Evolutionary conservation across 2,329 filamentous ascomycete genomes (phyloP).

Genomic region (Penicillium brevicompactum): DNA sequence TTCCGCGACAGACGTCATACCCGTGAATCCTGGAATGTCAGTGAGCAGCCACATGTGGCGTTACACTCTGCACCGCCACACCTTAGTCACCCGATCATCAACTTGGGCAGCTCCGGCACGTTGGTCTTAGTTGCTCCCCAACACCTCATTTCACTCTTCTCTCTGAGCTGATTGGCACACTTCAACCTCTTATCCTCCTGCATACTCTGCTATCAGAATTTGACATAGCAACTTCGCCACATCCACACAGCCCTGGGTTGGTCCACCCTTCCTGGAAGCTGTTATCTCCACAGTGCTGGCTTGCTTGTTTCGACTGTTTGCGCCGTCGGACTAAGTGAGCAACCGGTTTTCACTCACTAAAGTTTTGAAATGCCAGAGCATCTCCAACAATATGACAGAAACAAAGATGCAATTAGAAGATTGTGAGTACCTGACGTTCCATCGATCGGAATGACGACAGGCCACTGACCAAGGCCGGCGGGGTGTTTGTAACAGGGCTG

Average conservation of each 20-base stretch:
- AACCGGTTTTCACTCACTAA: constrained; percentile 21
- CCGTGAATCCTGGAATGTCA: constrained; percentile 18
- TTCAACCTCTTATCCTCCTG: not conserved
- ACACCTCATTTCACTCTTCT: constrained; percentile 5
- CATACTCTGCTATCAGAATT: constrained; percentile 3
- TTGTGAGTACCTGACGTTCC: constrained; percentile 59
- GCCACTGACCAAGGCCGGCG: constrained; percentile 25
- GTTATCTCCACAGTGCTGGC: constrained; percentile 17
- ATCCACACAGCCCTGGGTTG: constrained; percentile 10
- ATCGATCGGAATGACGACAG: constrained; percentile 2
- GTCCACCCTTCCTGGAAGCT: constrained; percentile 30
- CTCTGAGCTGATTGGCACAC: not conserved
- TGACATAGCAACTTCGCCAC: constrained; percentile 1
- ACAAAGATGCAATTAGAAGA: constrained; percentile 86
- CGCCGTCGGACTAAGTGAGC: constrained; percentile 25
- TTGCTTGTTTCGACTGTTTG: constrained; percentile 21
- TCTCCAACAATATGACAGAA: constrained; percentile 68
- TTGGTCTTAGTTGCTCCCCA: constrained; percentile 9
- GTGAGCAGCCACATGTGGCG: constrained; percentile 22
- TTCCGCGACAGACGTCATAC: constrained; percentile 25
- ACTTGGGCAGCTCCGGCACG: constrained; percentile 17
- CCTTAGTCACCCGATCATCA: constrained; percentile 23
- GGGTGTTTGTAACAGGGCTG: constrained; percentile 64
- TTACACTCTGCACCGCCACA: constrained; percentile 15
- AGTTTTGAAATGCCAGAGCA: constrained; percentile 62